Evolutionary conservation across 192 early-diverging fungal genomes (phyloP).

Genomic region (Piromyces sp.): DNA sequence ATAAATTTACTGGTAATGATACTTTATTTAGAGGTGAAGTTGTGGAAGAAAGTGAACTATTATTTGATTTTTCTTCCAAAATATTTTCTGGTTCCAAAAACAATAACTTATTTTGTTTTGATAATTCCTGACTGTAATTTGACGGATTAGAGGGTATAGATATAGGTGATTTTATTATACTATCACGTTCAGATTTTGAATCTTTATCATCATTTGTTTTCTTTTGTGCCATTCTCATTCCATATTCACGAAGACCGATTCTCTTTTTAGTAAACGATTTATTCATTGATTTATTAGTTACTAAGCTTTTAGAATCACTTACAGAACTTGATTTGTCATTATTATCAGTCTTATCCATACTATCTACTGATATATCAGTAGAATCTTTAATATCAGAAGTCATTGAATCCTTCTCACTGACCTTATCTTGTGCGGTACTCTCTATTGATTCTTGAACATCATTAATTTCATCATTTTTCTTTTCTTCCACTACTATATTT

Average conservation of each 20-base stretch:
- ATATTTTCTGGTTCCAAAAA: background rate
- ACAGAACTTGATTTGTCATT: background rate
- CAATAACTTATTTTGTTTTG: background rate
- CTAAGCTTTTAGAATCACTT: background rate
- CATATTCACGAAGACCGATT: background rate
- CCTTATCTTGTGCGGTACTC: background rate
- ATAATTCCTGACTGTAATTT: background rate
- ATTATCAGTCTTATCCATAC: background rate
- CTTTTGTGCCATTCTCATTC: background rate
- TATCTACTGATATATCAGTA: background rate
- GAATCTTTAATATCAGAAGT: background rate
- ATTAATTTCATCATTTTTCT: background rate
- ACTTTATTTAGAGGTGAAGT: background rate
- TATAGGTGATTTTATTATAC: background rate
- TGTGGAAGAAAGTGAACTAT: background rate
- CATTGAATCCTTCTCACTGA: background rate
- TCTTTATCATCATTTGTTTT: background rate
- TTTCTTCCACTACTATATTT: background rate
- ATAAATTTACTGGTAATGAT: background rate
- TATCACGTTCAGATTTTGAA: background rate
- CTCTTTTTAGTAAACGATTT: background rate
- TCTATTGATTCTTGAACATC: background rate
- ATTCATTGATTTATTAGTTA: background rate
- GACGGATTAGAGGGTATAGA: background rate
- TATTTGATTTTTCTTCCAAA: background rate